Conservation (phyloP, 139 green algal genomes). For the Yamagishiella unicocca region DNA sequence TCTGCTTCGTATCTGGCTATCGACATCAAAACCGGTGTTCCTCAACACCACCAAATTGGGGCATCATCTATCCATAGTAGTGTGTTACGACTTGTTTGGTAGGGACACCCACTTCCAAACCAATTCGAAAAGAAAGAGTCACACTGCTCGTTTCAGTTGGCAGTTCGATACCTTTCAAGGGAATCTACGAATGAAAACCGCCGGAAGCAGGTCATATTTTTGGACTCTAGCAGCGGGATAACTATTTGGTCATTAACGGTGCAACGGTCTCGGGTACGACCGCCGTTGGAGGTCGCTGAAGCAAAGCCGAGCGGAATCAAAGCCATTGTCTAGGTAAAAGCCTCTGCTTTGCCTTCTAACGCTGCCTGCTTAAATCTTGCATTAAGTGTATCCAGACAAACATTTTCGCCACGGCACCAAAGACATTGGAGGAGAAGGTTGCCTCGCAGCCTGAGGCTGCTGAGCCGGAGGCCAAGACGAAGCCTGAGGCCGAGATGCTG, state of each 20-base stretch:
- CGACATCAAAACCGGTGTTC: too few species aligned
- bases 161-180: too few species aligned
- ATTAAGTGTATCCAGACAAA: not conserved
- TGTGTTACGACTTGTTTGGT: too few species aligned
- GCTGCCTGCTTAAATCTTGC: not conserved
- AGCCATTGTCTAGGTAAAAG: not conserved
- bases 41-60: too few species aligned
- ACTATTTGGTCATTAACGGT: not conserved
- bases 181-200: too few species aligned
- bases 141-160: too few species aligned
- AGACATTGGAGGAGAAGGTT: not conserved
- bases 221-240: not conserved
- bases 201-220: not conserved
- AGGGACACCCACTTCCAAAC: too few species aligned
- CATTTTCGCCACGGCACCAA: not conserved
- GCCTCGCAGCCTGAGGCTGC: not conserved
- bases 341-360: not conserved
- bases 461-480: slow-evolving; percentile 1
- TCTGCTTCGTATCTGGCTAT: too few species aligned
- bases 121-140: too few species aligned
- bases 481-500: not conserved
- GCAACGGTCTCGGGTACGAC: not conserved
- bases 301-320: too few species aligned
- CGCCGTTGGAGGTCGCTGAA: not conserved
- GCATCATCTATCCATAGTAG: too few species aligned